These are phyloP conservation scores for Microbotryum scabiosae DNA, from an alignment of 1,284 basidiomycete species.

Conservation along the genomic window DNA sequence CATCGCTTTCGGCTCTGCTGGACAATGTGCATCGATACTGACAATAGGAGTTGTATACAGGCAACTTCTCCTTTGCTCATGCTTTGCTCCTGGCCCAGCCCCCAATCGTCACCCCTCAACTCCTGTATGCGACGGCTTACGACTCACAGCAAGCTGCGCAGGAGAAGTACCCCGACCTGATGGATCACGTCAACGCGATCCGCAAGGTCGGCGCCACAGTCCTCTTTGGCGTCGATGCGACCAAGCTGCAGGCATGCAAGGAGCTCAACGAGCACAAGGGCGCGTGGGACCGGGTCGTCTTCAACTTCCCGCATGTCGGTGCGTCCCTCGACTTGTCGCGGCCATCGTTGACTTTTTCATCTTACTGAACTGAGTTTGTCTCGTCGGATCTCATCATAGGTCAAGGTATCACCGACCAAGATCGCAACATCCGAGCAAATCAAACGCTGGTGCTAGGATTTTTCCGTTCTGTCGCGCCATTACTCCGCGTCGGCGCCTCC, in stretches of 20 bases:
- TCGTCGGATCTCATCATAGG: conserved; percentile 47
- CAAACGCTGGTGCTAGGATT: conserved; percentile 82
- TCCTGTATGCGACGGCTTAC: conserved; percentile 78
- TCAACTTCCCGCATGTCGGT: conserved; percentile 97
- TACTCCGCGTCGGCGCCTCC: conserved; percentile 43
- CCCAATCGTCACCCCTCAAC: conserved; percentile 47
- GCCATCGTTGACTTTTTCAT: neutral
- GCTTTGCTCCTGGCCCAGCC: conserved; percentile 54
- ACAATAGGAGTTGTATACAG: conserved; percentile 28
- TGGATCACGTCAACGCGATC: conserved; percentile 43
- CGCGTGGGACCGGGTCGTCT: conserved; percentile 71
- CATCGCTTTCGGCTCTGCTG: neutral
- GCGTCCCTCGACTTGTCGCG: conserved; percentile 33
- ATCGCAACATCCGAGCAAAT: conserved; percentile 85
- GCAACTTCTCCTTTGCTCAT: conserved; percentile 85
- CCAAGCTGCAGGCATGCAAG: conserved; percentile 63
- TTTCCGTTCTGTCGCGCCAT: conserved; percentile 59
- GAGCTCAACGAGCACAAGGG: conserved; percentile 43
- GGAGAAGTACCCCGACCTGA: conserved; percentile 75
- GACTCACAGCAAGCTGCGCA: conserved; percentile 70
- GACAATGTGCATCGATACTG: neutral
- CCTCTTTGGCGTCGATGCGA: conserved; percentile 75
- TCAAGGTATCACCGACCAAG: conserved; percentile 86
- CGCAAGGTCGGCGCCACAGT: conserved; percentile 58
- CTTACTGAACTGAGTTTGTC: neutral